Conservation (phyloP, 2,329 filamentous ascomycete genomes). For the Trichoderma atroviride region DNA sequence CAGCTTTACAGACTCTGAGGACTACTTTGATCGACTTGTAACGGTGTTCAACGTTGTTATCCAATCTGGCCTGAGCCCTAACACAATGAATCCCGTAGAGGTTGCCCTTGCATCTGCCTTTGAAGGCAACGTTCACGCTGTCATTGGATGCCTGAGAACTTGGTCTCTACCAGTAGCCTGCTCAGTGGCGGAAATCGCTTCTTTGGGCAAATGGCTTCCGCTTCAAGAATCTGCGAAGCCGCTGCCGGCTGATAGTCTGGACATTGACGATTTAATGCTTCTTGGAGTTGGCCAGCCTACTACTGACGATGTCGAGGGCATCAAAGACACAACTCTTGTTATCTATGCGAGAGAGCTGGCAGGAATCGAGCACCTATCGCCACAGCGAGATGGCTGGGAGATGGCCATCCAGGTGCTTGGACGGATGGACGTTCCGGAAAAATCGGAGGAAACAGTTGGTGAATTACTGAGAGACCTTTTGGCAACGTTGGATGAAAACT, state of each 20-base stretch:
- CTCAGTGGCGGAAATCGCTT: slow-evolving; percentile 80
- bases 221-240: slow-evolving; percentile 44
- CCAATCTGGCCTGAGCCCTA: slow-evolving; percentile 73
- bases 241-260: slow-evolving; percentile 66
- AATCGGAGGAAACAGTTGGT: slow-evolving; percentile 73
- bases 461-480: slow-evolving; percentile 71
- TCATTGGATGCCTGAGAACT: slow-evolving; percentile 70
- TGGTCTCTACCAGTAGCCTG: slow-evolving; percentile 82
- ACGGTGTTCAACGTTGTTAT: slow-evolving; percentile 71
- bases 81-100: slow-evolving; percentile 74
- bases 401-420: slow-evolving; percentile 81
- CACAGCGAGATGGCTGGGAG: slow-evolving; percentile 78
- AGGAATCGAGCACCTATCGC: slow-evolving; percentile 53
- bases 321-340: slow-evolving; percentile 78
- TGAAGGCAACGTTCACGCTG: slow-evolving; percentile 77
- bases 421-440: slow-evolving; percentile 72
- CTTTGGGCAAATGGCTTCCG: slow-evolving; percentile 81
- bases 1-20: slow-evolving; percentile 59
- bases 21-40: slow-evolving; percentile 74
- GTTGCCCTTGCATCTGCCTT: slow-evolving; percentile 81
- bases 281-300: slow-evolving; percentile 67
- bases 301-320: slow-evolving; percentile 62
- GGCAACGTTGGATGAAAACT: slow-evolving; percentile 63
- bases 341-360: slow-evolving; percentile 73
- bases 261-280: slow-evolving; percentile 82